These are phyloP conservation scores for Colletotrichum navitas DNA, from an alignment of 2,329 filamentous ascomycete genomes.

Conservation along the genomic window DNA sequence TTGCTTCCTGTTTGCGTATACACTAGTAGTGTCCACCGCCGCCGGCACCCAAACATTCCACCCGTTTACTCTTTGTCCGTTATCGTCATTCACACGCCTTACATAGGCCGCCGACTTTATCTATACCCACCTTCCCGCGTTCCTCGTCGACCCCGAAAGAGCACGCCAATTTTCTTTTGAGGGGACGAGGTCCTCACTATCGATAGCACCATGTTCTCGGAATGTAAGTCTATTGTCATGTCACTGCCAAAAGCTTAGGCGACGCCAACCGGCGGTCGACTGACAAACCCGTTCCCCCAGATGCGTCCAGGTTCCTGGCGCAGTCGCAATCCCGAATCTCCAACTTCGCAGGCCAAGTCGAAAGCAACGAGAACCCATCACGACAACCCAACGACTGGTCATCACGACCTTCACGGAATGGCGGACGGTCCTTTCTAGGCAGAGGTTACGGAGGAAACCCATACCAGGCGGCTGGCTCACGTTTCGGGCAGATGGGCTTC, in stretches of 20 bases:
- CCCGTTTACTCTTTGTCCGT: conserved; percentile 33
- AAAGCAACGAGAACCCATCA: conserved; percentile 54
- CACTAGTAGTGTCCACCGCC: conserved; percentile 23
- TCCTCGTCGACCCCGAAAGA: conserved; percentile 12
- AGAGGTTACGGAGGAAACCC: conserved; percentile 75
- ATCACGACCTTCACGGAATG: conserved; percentile 50
- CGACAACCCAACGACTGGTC: conserved; percentile 54
- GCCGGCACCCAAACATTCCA: conserved; percentile 39
- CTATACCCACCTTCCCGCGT: conserved; percentile 28
- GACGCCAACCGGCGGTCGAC: conserved; percentile 18
- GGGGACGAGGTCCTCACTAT: conserved; percentile 42
- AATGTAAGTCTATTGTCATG: conserved; percentile 74
- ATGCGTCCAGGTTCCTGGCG: conserved; percentile 95
- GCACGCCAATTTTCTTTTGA: conserved; percentile 25
- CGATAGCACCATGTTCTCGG: conserved; percentile 68
- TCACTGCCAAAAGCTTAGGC: conserved; percentile 41
- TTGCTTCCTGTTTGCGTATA: conserved; percentile 39
- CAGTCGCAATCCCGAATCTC: conserved; percentile 95
- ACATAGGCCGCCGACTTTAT: conserved; percentile 29
- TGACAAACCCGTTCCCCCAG: conserved; percentile 60
- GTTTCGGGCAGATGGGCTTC: conserved; percentile 80
- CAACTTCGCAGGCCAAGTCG: conserved; percentile 72
- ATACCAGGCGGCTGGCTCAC: conserved; percentile 77
- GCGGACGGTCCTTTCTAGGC: conserved; percentile 59
- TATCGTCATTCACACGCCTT: conserved; percentile 32